These are phyloP conservation scores for Bothriochloa decipiens DNA, from an alignment of 176 grass and related monocot genomes.

Conservation along the genomic window DNA sequence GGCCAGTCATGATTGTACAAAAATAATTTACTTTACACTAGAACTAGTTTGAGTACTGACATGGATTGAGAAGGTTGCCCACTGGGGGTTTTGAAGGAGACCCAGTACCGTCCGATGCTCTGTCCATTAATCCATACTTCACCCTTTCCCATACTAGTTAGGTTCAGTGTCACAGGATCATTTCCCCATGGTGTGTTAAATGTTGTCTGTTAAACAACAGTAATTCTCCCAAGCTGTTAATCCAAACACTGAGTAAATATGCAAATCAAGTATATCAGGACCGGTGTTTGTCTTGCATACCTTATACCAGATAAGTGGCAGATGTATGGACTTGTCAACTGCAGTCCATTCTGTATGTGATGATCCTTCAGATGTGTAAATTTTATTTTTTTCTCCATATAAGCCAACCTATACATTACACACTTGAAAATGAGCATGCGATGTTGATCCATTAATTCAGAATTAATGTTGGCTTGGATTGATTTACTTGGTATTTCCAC, in stretches of 20 bases:
- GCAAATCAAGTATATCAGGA: not conserved
- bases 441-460: conserved; percentile 22
- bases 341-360: conserved; percentile 49
- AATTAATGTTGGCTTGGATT: conserved; percentile 24
- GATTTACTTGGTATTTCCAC: conserved; percentile 79
- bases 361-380: conserved; percentile 60
- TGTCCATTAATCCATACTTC: conserved; percentile 87
- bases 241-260: conserved; percentile 14
- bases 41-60: conserved; percentile 47
- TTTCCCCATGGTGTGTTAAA: conserved; percentile 66
- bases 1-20: not conserved
- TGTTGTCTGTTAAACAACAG: conserved; percentile 55
- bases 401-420: conserved; percentile 57
- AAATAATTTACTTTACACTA: not conserved
- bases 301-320: conserved; percentile 77
- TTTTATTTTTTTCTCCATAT: conserved; percentile 56
- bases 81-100: conserved; percentile 66
- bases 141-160: conserved; percentile 89
- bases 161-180: conserved; percentile 69
- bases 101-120: conserved; percentile 87
- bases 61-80: conserved; percentile 69
- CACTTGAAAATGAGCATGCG: conserved; percentile 33
- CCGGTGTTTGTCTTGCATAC: conserved; percentile 40
- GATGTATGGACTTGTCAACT: conserved; percentile 43
- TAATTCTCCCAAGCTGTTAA: conserved; percentile 15